Percentiles rank a stretch among this genome's conserved stretches.
Conservation (phyloP, 2,329 filamentous ascomycete genomes). For the Pseudodiploospora longispora region DNA sequence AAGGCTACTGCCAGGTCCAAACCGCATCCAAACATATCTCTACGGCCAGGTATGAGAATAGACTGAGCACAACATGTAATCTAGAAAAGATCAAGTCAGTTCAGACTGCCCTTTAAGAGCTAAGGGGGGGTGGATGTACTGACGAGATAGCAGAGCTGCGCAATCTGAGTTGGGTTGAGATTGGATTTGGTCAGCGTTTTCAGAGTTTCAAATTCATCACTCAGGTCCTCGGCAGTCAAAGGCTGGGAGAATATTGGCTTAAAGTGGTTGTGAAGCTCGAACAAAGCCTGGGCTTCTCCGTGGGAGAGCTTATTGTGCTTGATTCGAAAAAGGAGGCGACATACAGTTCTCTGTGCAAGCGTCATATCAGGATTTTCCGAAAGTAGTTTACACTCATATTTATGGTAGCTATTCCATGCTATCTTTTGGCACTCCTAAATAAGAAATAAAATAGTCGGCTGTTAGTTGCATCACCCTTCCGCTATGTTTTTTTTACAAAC, state of each 20-base stretch:
- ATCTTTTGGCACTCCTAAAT: slow-evolving; percentile 1
- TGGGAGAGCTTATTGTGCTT: not conserved
- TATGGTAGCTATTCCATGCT: slow-evolving; percentile 5
- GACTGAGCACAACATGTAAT: no score
- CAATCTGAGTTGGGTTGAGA: not conserved
- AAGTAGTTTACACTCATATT: slow-evolving; percentile 5
- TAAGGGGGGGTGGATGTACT: not conserved
- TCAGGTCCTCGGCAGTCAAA: no score
- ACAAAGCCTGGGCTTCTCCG: not conserved
- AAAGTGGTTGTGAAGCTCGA: not conserved
- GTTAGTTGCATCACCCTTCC: not conserved
- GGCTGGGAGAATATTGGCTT: no score
- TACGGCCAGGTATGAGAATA: no score
- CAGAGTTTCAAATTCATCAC: no score
- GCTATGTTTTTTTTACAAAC: not conserved
- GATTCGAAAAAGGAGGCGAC: slow-evolving; percentile 4
- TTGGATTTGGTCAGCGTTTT: slow-evolving; percentile 3
- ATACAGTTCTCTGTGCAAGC: not conserved
- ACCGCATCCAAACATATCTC: not conserved
- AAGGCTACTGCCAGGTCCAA: slow-evolving; percentile 2
- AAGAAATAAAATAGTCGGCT: not conserved
- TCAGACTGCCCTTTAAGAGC: no score
- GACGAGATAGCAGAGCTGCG: slow-evolving; percentile 5
- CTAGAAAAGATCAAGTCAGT: no score
- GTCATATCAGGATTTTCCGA: not conserved